Evolutionary conservation across 768 basidiomycete genomes (phyloP), one percentile per base, ranked within the genome.

Genomic region (Agaricus blazei): DNA sequence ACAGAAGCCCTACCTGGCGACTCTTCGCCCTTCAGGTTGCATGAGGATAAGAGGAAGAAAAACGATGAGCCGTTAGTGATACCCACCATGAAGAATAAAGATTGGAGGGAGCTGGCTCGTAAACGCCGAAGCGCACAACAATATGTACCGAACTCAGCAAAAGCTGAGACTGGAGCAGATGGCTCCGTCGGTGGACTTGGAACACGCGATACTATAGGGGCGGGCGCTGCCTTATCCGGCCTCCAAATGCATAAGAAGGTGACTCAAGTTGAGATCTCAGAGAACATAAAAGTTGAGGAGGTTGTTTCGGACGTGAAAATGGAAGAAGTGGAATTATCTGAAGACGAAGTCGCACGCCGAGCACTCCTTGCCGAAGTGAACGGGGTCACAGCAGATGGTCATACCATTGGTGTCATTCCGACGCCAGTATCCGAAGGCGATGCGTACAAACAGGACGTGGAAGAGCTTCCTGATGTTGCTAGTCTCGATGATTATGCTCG

Each of bases 401-500:
- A 76, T 51, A 57, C 67, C 9, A 72, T 91, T 58, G 84, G 87
- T 52, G 73, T 85, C 53, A 93, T 97, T 52, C 80, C 81, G 19
- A 70, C 76, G 14, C 75, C 82, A 12, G 67, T 84, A 19, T 84
- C 86, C 12, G 96, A 98, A 69, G 74, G 82, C 19, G 93, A 95
- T 44, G 94, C 92, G 0, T 84, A 88, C 64, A 81, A 81, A 55
- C 85, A 92, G 67, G 96, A 98, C 65, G 79, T 98, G 3, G 77
- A 77, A 15, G 85, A 85, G 12, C 80, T 96, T 4, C 92, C 92
- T 0, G 88, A 89, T 6, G 68, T 70, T 51, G 84, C 94, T 1
- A 84, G 89, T 0, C 70, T 90, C 15, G 85, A 90, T 0, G 96
- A 95, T 68, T 99, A 98, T 65, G 82, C 83, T 36, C 87, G 93